These are phyloP conservation scores for Rhododendron ovatum DNA, from an alignment of 148 eudicot genomes.

Conservation along the genomic window DNA sequence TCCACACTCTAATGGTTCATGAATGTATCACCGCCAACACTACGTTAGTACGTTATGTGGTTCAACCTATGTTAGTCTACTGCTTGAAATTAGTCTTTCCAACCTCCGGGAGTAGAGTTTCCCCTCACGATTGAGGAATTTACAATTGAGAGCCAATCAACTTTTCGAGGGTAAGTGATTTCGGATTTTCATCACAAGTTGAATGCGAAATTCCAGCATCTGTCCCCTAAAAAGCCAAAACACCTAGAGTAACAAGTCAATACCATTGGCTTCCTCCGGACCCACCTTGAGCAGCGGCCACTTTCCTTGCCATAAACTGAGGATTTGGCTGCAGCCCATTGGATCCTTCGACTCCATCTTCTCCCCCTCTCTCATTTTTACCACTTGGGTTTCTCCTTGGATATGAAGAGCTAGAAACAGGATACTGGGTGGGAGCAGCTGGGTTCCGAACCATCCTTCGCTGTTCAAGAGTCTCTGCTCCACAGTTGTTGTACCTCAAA, in stretches of 20 bases:
- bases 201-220: background rate
- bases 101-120: background rate
- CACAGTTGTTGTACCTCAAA: constrained; percentile 61
- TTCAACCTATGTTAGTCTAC: background rate
- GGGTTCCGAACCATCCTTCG: constrained; percentile 58
- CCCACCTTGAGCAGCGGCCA: constrained; percentile 65
- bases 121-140: background rate
- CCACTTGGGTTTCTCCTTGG: constrained; percentile 60
- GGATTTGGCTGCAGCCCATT: constrained; percentile 69
- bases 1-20: background rate
- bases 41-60: background rate
- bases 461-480: constrained; percentile 51
- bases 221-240: background rate
- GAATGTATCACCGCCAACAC: background rate
- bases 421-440: constrained; percentile 55
- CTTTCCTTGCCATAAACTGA: constrained; percentile 68
- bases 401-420: constrained; percentile 56
- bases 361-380: constrained; percentile 64
- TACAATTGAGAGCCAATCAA: background rate
- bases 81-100: background rate
- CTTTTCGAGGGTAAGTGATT: background rate
- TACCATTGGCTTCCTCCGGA: constrained; percentile 67
- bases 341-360: constrained; percentile 55
- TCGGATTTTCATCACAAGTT: background rate
- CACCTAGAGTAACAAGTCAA: constrained; percentile 9